These are phyloP conservation scores for Actinomortierella ambigua DNA, from an alignment of 371 early-diverging fungal species.

Conservation along the genomic window DNA sequence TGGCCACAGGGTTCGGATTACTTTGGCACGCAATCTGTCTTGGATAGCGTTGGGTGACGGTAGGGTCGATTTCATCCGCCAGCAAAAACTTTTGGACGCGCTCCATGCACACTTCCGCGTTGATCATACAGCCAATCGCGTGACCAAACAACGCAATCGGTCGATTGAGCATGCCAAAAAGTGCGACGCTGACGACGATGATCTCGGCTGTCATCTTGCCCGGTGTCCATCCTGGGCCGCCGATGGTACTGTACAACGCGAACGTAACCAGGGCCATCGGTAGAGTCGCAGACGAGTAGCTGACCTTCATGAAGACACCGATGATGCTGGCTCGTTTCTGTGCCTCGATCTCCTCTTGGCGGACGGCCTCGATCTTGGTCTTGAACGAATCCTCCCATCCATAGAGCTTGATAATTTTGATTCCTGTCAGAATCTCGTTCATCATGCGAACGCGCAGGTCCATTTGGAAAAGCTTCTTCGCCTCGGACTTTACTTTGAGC, in stretches of 20 bases:
- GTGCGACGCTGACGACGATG: slow-evolving; percentile 88
- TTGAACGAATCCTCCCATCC: slow-evolving; percentile 45
- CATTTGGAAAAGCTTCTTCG: slow-evolving; percentile 51
- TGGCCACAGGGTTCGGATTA: too few species aligned
- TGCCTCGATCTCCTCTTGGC: slow-evolving; percentile 37
- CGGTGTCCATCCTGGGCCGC: slow-evolving; percentile 19
- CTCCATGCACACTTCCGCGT: slow-evolving; percentile 21
- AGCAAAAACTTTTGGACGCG: slow-evolving; percentile 76
- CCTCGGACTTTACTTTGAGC: slow-evolving; percentile 48
- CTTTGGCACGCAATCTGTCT: too few species aligned
- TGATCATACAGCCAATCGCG: slow-evolving; percentile 15
- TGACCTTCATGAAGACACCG: slow-evolving; percentile 37
- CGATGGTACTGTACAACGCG: slow-evolving; percentile 25
- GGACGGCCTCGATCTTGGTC: slow-evolving; percentile 16
- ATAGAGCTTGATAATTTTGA: slow-evolving; percentile 54
- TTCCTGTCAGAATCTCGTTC: slow-evolving; percentile 49
- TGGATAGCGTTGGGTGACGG: slow-evolving; percentile 49
- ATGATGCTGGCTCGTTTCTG: slow-evolving; percentile 60
- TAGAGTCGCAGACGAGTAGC: slow-evolving; percentile 28
- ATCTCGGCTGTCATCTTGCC: slow-evolving; percentile 26
- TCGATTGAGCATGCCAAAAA: slow-evolving; percentile 89
- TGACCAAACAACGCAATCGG: slow-evolving; percentile 55
- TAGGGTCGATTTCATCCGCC: slow-evolving; percentile 73
- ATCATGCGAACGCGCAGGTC: slow-evolving; percentile 1
- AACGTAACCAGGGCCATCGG: slow-evolving; percentile 33